phyloP scores from a whole-genome alignment of 2,329 filamentous ascomycete genomes.

The Rhynchosporium agropyri region DNA sequence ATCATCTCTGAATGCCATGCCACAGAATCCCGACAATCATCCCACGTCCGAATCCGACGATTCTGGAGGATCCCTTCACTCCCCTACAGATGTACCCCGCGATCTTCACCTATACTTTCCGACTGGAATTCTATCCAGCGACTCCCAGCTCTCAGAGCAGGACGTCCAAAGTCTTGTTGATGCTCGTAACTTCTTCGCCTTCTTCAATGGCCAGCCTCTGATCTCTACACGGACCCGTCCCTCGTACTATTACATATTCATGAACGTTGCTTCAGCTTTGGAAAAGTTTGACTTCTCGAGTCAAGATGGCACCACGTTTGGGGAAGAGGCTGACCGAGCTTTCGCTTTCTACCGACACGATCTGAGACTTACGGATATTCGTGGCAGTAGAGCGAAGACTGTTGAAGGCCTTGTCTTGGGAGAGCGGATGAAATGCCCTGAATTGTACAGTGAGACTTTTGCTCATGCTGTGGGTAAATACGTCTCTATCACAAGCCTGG shows the following conservation, averaged over 20 bases:
- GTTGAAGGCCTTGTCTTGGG: constrained; percentile 87
- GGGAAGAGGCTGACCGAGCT: constrained; percentile 62
- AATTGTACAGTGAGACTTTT: constrained; percentile 89
- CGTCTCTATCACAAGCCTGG: constrained; percentile 67
- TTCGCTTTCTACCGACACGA: constrained; percentile 79
- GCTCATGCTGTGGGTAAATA: constrained; percentile 89
- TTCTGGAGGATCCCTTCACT: constrained; percentile 30
- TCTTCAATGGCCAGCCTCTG: constrained; percentile 64
- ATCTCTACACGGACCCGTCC: constrained; percentile 58
- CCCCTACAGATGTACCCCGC: constrained; percentile 41
- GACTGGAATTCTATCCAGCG: constrained; percentile 26
- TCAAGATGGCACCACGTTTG: constrained; percentile 60
- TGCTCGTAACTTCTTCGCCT: constrained; percentile 67
- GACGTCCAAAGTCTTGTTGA: constrained; percentile 60
- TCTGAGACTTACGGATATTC: constrained; percentile 75
- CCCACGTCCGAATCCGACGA: constrained; percentile 31
- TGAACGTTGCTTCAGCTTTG: constrained; percentile 57
- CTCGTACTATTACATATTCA: constrained; percentile 56
- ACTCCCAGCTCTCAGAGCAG: constrained; percentile 43
- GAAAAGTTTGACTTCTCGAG: constrained; percentile 60
- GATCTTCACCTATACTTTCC: constrained; percentile 60
- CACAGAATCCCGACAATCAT: constrained; percentile 18
- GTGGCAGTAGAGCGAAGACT: constrained; percentile 82
- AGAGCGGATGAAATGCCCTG: constrained; percentile 79
- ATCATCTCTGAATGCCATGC: constrained; percentile 44